Evolutionary conservation across 2,329 filamentous ascomycete genomes (phyloP), one percentile per base, ranked within the genome.

Genomic region (Paracoccidioides lutzii): DNA sequence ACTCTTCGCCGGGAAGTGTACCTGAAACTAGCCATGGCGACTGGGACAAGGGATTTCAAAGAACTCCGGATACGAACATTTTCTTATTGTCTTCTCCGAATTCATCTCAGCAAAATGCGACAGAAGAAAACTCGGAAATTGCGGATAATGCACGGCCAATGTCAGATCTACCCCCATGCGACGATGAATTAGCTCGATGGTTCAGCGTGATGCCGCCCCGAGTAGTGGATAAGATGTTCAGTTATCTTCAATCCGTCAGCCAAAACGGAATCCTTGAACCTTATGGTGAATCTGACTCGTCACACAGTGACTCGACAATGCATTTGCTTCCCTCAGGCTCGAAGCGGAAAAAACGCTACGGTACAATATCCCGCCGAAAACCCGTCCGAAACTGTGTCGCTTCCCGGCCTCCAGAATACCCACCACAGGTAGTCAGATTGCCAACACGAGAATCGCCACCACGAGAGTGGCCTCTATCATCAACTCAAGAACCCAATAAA

Each of bases 191-290:
- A 40, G 58, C 53, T 28, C 58, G 54, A n/a, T 59, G 55, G 56
- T 53, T 59, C 14, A 44, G 52, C 10, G 55, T 59, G 32, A 59
- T 59, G 52, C 57, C 57, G 12, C 45, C 55, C 33, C 51, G 52
- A 32, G 55, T 59, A 14, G 57, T 59, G n/a, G 57, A 57, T 40
- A 55, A 59, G 43, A 59, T 59, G 57, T 57, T 59, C 45, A 50
- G 46, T 6, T 59, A 59, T 38, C 42, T 59, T 30, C 43, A 41
- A 3, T 14, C 52, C 30, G 32, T 59, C 15, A 30, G 30, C 32
- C 43, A 42, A 55, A n/a, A 14, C 1, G 40, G 33, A 8, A 32
- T 5, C 14, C 28, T 5, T 12, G 43, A 30, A 50, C 38, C 46
- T 10, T 22, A 10, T 15, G 15, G 5, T 38, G 32, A 2, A 50